Evolutionary conservation across 192 early-diverging fungal species (phyloP).

Genomic region (Spizellomyces sp.): DNA sequence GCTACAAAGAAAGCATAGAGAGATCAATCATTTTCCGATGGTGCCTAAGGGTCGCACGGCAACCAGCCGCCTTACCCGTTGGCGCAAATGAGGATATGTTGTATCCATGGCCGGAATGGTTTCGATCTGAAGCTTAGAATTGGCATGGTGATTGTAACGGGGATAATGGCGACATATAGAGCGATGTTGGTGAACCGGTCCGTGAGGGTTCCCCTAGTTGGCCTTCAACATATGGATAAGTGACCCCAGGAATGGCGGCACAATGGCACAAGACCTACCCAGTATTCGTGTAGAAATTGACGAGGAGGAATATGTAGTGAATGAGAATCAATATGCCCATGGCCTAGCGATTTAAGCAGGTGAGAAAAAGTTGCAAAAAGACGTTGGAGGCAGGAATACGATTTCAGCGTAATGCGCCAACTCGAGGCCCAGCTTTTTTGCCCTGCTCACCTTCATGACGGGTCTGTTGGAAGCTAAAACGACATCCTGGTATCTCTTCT

Average conservation of each 20-base stretch:
- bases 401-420: not conserved
- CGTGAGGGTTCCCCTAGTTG: not conserved
- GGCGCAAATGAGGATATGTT: not conserved
- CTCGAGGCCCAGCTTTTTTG: not conserved
- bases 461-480: not conserved
- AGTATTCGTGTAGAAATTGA: not conserved
- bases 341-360: not conserved
- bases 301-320: not conserved
- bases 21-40: not conserved
- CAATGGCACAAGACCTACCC: not conserved
- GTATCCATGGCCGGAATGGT: not conserved
- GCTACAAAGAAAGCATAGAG: not conserved
- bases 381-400: not conserved
- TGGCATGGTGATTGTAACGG: constrained; percentile 1
- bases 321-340: not conserved
- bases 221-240: too few relatives aligned
- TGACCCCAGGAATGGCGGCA: not conserved
- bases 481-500: not conserved
- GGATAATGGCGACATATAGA: not conserved
- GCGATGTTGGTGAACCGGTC: not conserved
- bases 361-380: not conserved
- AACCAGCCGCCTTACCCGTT: not conserved
- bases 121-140: not conserved
- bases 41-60: too few relatives aligned
- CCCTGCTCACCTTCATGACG: not conserved